Conservation (phyloP, 2,329 filamentous ascomycete species). For the Xylaria sp. region DNA sequence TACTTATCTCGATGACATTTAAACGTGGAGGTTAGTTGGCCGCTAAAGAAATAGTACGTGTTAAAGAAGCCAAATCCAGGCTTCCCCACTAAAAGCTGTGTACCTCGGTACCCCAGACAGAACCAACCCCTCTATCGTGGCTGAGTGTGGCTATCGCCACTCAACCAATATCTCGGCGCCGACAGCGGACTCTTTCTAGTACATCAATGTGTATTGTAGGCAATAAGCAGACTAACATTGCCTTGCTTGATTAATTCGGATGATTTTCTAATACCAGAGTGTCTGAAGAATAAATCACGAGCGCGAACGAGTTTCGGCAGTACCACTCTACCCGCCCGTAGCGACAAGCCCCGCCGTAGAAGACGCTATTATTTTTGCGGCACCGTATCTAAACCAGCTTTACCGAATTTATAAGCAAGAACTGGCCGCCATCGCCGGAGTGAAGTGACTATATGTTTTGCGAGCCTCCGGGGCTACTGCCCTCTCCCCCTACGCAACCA, state of each 20-base stretch:
- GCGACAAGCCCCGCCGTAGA: slow-evolving; percentile 22
- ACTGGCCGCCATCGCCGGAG: slow-evolving; percentile 11
- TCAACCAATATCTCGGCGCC: slow-evolving; percentile 11
- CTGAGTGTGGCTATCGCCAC: slow-evolving; percentile 23
- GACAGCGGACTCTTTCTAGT: slow-evolving; percentile 30
- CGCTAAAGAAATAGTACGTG: too few species aligned
- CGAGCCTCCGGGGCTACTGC: neutral
- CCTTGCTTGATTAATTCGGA: neutral
- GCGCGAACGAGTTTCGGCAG: neutral
- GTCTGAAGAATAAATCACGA: neutral
- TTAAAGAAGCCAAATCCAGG: too few species aligned
- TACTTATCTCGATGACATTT: too few species aligned
- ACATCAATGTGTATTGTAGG: neutral
- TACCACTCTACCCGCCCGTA: neutral
- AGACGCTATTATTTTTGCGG: neutral
- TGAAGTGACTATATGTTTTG: neutral
- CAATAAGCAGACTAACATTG: neutral
- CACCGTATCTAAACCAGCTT: slow-evolving; percentile 7
- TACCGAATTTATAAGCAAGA: slow-evolving; percentile 38
- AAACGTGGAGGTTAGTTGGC: too few species aligned
- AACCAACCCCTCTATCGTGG: slow-evolving; percentile 26
- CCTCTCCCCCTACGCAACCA: slow-evolving; percentile 1
- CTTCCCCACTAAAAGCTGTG: neutral
- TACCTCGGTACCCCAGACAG: neutral
- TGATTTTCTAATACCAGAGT: neutral